Evolutionary conservation across 768 basidiomycete genomes (phyloP), one percentile per base, ranked within the genome.

Genomic region (Sporobolomyces phaffii): DNA sequence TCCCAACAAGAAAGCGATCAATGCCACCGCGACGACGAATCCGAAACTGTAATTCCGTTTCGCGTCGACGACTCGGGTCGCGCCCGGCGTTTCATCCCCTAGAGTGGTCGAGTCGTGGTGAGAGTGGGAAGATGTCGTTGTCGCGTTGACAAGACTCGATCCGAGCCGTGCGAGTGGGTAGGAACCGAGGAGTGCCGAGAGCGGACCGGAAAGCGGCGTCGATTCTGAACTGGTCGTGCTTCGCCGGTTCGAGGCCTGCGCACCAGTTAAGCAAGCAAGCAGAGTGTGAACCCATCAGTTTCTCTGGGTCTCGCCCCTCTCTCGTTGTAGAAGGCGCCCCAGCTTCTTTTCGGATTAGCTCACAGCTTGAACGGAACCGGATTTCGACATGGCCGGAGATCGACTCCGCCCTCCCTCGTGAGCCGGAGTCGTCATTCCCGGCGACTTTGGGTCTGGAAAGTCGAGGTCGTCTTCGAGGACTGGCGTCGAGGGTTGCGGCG

Each of bases 1-100:
- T 62, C 94, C 94, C 73, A 97, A 83, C 74, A 98, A 80, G 78
- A 98, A 92, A 31, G 88, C 87, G 73, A 96, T 88, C 69, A 98
- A 77, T 43, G 86, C 91, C 43, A 88, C 84, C 65, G 91, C 80
- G 72, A 96, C 74, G 64, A 94, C 78, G 45, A 85, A 86, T 49
- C 81, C 79, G 57, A 82, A 76, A 45, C 80, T 79, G 73, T 81
- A 85, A 61, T 60, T 72, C 60, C 73, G 61, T 49, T 62, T 62
- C 1, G 68, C 48, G 33, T 40, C 64, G 14, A 47, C 64, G 18
- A 9, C 48, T 6, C 63, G 57, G 24, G 15, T 31, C 38, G 15
- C 31, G 20, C 65, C 64, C 22, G 31, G 40, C 14, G 72, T 73
- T 59, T 26, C 36, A 49, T 38, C 58, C 44, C 64, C 43, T 38